Percentiles rank a stretch among this genome's conserved stretches.
phyloP scores from a whole-genome alignment of 2,329 filamentous ascomycete genomes.

The Aspergillus tubingensis region DNA sequence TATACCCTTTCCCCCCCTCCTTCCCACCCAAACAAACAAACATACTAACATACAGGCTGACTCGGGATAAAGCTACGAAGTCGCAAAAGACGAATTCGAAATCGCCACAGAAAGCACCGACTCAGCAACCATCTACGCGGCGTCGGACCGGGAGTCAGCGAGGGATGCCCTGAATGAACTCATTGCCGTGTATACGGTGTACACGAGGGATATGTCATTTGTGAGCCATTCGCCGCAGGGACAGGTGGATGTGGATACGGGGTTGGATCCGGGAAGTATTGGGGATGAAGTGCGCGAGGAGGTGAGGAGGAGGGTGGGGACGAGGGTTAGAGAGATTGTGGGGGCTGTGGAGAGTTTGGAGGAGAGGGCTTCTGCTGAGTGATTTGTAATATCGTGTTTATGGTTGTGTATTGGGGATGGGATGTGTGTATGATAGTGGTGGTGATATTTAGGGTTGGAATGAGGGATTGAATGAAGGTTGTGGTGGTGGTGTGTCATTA shows the following conservation, averaged over 20 bases:
- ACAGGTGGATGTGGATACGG: constrained; percentile 31
- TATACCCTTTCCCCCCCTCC: constrained; percentile 10
- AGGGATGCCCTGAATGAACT: constrained; percentile 49
- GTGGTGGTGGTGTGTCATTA: not conserved
- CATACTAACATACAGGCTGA: too few species aligned
- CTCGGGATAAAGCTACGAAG: constrained; percentile 39
- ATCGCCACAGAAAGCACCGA: constrained; percentile 52
- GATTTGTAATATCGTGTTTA: not conserved
- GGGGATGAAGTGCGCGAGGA: constrained; percentile 39
- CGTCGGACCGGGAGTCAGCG: constrained; percentile 48
- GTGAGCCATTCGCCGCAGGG: constrained; percentile 5
- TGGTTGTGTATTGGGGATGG: not conserved
- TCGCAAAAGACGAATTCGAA: constrained; percentile 52
- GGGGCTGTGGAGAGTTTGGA: constrained; percentile 48
- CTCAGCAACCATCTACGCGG: constrained; percentile 48
- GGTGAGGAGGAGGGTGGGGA: constrained; percentile 47
- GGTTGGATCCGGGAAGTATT: constrained; percentile 35
- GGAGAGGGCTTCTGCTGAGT: constrained; percentile 36
- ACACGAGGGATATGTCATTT: constrained; percentile 26
- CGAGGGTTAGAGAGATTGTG: constrained; percentile 50
- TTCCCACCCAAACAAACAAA: too few species aligned
- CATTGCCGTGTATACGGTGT: constrained; percentile 36
- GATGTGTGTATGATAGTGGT: not conserved
- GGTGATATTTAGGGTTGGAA: too few species aligned
- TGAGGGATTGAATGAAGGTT: too few species aligned